A percentile compares a stretch with the other conserved stretches of the same genome.
Evolutionary conservation across 176 grass and related monocot genomes (phyloP).

Genomic region (Tillandsia fasciculata): DNA sequence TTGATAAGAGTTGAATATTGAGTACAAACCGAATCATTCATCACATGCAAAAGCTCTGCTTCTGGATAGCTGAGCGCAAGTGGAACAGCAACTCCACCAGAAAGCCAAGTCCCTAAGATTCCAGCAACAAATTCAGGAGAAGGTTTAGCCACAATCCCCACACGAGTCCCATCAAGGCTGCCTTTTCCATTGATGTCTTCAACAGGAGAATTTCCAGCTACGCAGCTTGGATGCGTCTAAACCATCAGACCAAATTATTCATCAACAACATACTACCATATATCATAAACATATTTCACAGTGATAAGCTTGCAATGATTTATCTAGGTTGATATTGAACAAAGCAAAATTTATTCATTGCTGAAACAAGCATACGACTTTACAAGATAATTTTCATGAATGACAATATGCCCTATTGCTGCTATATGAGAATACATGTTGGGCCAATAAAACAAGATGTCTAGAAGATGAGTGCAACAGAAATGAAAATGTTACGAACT

Average conservation of each 20-base stretch:
- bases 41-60: constrained; percentile 78
- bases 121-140: constrained; percentile 96
- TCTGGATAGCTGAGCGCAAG: constrained; percentile 92
- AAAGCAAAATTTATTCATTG: not conserved
- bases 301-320: not conserved
- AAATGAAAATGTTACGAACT: no score
- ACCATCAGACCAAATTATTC: constrained; percentile 2
- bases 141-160: constrained; percentile 93
- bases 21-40: constrained; percentile 85
- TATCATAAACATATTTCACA: not conserved
- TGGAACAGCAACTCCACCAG: constrained; percentile 92
- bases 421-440: no score
- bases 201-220: constrained; percentile 20
- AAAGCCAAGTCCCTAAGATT: constrained; percentile 82
- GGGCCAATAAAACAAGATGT: no score
- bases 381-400: no score
- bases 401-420: no score
- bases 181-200: constrained; percentile 25
- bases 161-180: constrained; percentile 48
- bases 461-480: no score
- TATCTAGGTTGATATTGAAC: not conserved
- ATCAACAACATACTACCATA: not conserved
- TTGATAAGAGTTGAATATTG: constrained; percentile 19
- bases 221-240: constrained; percentile 10
- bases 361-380: no score